Percentiles rank a stretch among this genome's conserved stretches.
Conservation (phyloP, 208 protist species). For the Lotmaria passim region DNA sequence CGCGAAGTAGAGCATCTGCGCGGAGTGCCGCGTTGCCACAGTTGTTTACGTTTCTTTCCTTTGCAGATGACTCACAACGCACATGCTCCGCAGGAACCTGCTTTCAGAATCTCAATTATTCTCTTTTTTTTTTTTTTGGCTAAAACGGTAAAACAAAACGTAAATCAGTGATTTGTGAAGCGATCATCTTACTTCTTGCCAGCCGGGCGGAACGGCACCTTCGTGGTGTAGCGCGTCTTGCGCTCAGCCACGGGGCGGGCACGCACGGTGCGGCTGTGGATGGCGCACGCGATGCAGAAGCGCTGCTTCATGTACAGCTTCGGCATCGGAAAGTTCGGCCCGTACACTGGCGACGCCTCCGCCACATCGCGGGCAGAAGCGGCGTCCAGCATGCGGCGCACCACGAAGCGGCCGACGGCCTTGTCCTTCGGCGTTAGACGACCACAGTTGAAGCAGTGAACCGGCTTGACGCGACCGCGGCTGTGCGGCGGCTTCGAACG, state of each 20-base stretch:
- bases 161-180: conserved; percentile 29
- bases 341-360: conserved; percentile 94
- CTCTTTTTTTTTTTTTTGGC: conserved; percentile 13
- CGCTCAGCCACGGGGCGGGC: conserved; percentile 79
- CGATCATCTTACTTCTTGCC: conserved; percentile 29
- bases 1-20: too few species aligned
- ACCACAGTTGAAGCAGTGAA: conserved; percentile 95
- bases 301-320: conserved; percentile 99
- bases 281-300: conserved; percentile 99
- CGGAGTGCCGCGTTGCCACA: too few species aligned
- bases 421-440: conserved; percentile 96
- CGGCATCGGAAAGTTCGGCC: conserved; percentile 94
- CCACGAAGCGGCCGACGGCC: conserved; percentile 98
- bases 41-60: too few species aligned
- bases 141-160: conserved; percentile 17
- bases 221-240: conserved; percentile 87
- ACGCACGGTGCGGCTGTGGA: conserved; percentile 98
- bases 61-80: too few species aligned
- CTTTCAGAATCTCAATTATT: too few species aligned
- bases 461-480: conserved; percentile 89
- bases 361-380: conserved; percentile 97
- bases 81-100: too few species aligned
- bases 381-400: conserved; percentile 98
- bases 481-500: conserved; percentile 91
- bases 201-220: conserved; percentile 78